Evolutionary conservation across 768 basidiomycete species (phyloP), one percentile per base, ranked within the genome.

Genomic region (Terana coerulea): DNA sequence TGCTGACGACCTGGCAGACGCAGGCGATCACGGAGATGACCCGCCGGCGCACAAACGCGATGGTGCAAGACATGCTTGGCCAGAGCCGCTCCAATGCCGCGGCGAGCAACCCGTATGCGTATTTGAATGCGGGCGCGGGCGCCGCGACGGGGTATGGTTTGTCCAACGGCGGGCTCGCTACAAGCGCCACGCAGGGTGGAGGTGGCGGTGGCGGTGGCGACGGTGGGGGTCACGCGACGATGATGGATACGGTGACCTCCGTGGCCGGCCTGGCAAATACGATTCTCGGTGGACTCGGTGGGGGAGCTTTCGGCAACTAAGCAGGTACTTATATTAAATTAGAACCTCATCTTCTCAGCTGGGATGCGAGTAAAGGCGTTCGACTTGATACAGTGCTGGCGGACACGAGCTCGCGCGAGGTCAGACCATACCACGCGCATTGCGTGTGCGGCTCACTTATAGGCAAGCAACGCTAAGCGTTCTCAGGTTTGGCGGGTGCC

Each of bases 241-340:
- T 37, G 48, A 36, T 29, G 36, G 48, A 49, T n/a, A 40, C 48
- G 12, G 36, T 49, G 14, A 40, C 26, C 15, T n/a, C 7, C 3
- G 35, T 49, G 2, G 48, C 35, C 3, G 28, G 36, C 11, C 35
- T 49, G n/a, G 48, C 48, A 3, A 49, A 49, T 36, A 49, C 48
- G 7, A 29, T 40, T 11, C 25, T 49, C 35, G 36, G 36, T 29
- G 36, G 19, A 14, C 40, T 49, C 21, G 36, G 48, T 17, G 43
- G 1, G 3, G 28, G 6, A 12, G 8, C 14, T 30, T 17, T n/a
- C 5, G 26, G 28, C n/a, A n/a, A n/a, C n/a, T n/a, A n/a, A n/a
- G n/a, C n/a, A n/a, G n/a, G n/a, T n/a, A n/a, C n/a, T n/a, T n/a
- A n/a, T n/a, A n/a, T n/a, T n/a, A n/a, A n/a, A n/a, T n/a, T n/a